These are phyloP conservation scores for Cadophora gregata DNA, from an alignment of 2,329 filamentous ascomycete species.

Conservation along the genomic window DNA sequence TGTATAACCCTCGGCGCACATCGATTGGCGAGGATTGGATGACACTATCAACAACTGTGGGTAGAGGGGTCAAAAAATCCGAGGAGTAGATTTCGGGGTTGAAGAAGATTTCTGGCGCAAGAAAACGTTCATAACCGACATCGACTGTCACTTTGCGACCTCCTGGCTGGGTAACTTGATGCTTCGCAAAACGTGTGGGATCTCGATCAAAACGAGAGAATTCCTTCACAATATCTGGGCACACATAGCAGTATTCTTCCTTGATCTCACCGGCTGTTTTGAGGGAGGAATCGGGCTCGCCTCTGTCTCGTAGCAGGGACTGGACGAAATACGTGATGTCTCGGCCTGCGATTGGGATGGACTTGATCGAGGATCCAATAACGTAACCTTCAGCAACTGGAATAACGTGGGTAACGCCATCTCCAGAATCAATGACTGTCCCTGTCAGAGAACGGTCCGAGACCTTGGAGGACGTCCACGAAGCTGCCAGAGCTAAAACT, in stretches of 20 bases:
- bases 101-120: slow-evolving; percentile 99
- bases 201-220: slow-evolving; percentile 94
- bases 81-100: slow-evolving; percentile 99
- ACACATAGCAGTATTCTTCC: slow-evolving; percentile 98
- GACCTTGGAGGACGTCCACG: slow-evolving; percentile 98
- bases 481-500: slow-evolving; percentile 92
- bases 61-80: slow-evolving; percentile 95
- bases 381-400: slow-evolving; percentile 98
- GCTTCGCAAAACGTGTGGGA: slow-evolving; percentile 87
- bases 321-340: slow-evolving; percentile 99
- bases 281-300: slow-evolving; percentile 93
- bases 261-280: slow-evolving; percentile 99
- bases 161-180: slow-evolving; percentile 84
- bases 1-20: slow-evolving; percentile 95
- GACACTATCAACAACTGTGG: slow-evolving; percentile 91
- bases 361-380: slow-evolving; percentile 98
- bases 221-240: slow-evolving; percentile 98
- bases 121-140: slow-evolving; percentile 96
- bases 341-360: slow-evolving; percentile 94
- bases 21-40: slow-evolving; percentile 98
- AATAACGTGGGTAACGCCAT: slow-evolving; percentile 98
- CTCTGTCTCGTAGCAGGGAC: slow-evolving; percentile 91
- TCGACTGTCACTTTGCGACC: slow-evolving; percentile 87
- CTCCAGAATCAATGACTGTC: slow-evolving; percentile 97
- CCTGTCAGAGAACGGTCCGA: slow-evolving; percentile 94